Evolutionary conservation across 2,329 filamentous ascomycete species (phyloP).

Genomic region (Neoarthrinium moseri): DNA sequence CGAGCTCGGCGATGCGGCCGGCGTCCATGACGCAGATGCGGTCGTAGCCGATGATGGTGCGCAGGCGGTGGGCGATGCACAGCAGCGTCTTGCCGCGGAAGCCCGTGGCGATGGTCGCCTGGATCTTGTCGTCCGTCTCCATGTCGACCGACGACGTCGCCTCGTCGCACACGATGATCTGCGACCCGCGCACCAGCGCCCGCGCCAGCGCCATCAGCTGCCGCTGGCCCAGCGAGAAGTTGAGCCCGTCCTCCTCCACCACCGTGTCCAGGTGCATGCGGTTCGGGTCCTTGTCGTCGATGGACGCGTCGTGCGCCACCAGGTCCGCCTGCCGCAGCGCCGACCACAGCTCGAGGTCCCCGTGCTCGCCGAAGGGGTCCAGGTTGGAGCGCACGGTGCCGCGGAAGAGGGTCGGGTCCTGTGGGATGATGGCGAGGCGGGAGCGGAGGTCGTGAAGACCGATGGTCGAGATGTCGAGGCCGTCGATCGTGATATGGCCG

Average conservation of each 20-base stretch:
- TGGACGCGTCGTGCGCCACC: conserved; percentile 39
- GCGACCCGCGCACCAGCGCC: conserved; percentile 80
- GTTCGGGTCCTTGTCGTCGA: conserved; percentile 33
- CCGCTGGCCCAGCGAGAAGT: conserved; percentile 92
- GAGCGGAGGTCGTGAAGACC: conserved; percentile 75
- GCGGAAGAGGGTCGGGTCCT: conserved; percentile 80
- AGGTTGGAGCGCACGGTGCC: conserved; percentile 79
- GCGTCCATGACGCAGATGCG: conserved; percentile 96
- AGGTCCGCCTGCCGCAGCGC: conserved; percentile 76
- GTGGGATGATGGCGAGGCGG: conserved; percentile 77
- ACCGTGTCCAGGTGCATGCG: conserved; percentile 79
- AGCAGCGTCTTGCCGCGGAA: conserved; percentile 86
- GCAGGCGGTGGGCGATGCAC: conserved; percentile 88
- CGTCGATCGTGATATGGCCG: conserved; percentile 64
- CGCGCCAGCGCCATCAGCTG: conserved; percentile 94
- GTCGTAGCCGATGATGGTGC: conserved; percentile 92
- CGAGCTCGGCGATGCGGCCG: conserved; percentile 84
- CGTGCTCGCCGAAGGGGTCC: conserved; percentile 78
- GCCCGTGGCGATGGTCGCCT: conserved; percentile 78
- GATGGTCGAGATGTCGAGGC: conserved; percentile 68
- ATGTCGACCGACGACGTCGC: conserved; percentile 92
- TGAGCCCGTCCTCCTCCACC: conserved; percentile 92
- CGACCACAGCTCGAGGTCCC: conserved; percentile 74
- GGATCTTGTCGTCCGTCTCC: conserved; percentile 95
- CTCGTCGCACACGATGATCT: conserved; percentile 96